A percentile compares a stretch with the other conserved stretches of the same genome.
phyloP scores from a whole-genome alignment of 1,139 yeast species.

The Saccharomycopsis crataegensis region DNA sequence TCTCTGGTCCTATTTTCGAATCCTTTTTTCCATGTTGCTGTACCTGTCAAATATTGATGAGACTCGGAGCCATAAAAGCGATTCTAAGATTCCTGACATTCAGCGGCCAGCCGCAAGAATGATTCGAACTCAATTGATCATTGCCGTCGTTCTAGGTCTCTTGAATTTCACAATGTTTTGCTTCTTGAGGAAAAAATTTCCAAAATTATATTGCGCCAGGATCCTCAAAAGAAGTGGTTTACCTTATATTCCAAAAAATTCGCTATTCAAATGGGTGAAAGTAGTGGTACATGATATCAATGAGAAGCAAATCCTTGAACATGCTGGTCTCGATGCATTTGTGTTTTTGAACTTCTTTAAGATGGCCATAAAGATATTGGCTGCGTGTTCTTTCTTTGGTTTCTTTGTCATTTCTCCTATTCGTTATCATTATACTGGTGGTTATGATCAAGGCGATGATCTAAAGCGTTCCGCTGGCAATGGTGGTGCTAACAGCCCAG shows the following conservation, averaged over 20 bases:
- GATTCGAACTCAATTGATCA: slow-evolving; percentile 43
- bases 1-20: too few species aligned
- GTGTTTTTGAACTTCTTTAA: slow-evolving; percentile 73
- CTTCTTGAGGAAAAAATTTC: slow-evolving; percentile 55
- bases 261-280: slow-evolving; percentile 52
- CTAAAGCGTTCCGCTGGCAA: background rate
- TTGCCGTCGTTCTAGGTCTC: slow-evolving; percentile 58
- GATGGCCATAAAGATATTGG: slow-evolving; percentile 60
- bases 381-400: slow-evolving; percentile 55
- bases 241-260: slow-evolving; percentile 19
- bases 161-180: slow-evolving; percentile 61
- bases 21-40: too few species aligned
- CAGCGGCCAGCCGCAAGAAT: slow-evolving; percentile 37
- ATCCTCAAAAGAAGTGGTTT: slow-evolving; percentile 14
- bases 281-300: slow-evolving; percentile 37
- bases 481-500: slow-evolving; percentile 26
- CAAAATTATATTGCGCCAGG: slow-evolving; percentile 62
- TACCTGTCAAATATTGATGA: background rate
- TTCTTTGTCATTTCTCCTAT: slow-evolving; percentile 65
- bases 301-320: slow-evolving; percentile 50
- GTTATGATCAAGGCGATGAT: slow-evolving; percentile 48
- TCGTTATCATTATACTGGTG: slow-evolving; percentile 62
- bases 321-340: slow-evolving; percentile 61
- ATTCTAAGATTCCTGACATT: slow-evolving; percentile 28
- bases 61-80: background rate